Evolutionary conservation across 768 basidiomycete species (phyloP), one percentile per base, ranked within the genome.

Genomic region (Boletus sensibilis): DNA sequence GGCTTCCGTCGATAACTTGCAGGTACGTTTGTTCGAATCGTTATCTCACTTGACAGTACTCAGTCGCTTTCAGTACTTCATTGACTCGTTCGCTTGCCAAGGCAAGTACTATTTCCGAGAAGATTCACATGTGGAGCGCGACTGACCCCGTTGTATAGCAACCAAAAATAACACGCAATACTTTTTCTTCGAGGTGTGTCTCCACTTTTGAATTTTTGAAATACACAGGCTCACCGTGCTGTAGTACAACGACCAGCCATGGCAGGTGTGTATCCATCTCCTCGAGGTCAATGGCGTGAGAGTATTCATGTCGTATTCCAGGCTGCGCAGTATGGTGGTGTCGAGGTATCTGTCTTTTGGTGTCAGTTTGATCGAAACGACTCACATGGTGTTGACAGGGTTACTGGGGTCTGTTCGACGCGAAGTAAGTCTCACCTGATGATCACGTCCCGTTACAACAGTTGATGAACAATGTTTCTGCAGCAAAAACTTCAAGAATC

Each of bases 41-140:
- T 25, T 10, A 1, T 40, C 14, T 27, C 9, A 3, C 14, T 53
- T 29, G 40, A 21, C 9, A 8, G 21, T 53, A 20, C 52, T 66
- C 13, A 72, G 18, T n/a, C 4, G 3, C 21, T 50, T 46, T 43
- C 57, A 98, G 82, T 82, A 68, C 18, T 99, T 92, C 80, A 67
- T 99, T 56, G 78, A 98, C 68, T 84, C 81, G 0, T 99, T 92
- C 62, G 85, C 94, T 9, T 99, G 96, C 66, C 64, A 64, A 60
- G 72, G 72, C 49, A 51, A 58, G 68, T 57, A 3, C 34, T 35
- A 5, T 9, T 33, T 49, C 27, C 14, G 16, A 46, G 4, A 31
- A 34, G 14, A 39, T 58, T 52, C 45, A 27, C 51, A 29, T 27
- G 20, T 35, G 31, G 45, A 45, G 29, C 10, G 16, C 10, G 23